phyloP scores from a whole-genome alignment of 805 yeast species.

The Wickerhamomyces alni region DNA sequence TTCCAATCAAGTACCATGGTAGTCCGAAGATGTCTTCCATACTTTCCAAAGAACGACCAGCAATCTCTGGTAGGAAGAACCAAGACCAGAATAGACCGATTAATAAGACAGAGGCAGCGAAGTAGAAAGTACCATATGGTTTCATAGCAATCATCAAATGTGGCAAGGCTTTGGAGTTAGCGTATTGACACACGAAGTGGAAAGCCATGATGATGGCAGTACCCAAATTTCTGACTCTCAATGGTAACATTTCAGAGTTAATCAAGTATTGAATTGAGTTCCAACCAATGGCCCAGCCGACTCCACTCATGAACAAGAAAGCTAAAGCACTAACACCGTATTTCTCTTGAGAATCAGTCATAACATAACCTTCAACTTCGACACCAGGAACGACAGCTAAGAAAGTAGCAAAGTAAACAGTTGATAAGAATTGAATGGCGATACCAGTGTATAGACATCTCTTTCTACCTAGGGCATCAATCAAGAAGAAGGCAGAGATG shows the following conservation, averaged over 20 bases:
- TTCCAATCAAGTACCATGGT: constrained; percentile 55
- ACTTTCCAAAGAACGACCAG: constrained; percentile 33
- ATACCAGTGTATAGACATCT: constrained; percentile 43
- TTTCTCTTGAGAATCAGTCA: constrained; percentile 26
- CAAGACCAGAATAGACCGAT: constrained; percentile 34
- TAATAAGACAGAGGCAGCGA: constrained; percentile 67
- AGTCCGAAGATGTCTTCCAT: constrained; percentile 32
- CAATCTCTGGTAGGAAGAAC: constrained; percentile 32
- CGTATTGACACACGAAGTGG: constrained; percentile 53
- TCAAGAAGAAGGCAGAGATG: constrained; percentile 44
- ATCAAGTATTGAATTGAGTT: constrained; percentile 49
- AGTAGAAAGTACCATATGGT: constrained; percentile 65
- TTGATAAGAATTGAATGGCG: constrained; percentile 33
- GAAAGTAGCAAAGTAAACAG: constrained; percentile 42
- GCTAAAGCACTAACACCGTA: constrained; percentile 47
- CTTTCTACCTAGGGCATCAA: constrained; percentile 49
- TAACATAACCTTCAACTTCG: constrained; percentile 24
- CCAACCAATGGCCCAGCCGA: constrained; percentile 57
- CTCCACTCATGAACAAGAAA: constrained; percentile 42
- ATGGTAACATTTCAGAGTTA: constrained; percentile 50
- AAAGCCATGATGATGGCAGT: constrained; percentile 47
- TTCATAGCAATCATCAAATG: constrained; percentile 40
- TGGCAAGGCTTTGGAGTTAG: constrained; percentile 51
- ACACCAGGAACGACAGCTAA: constrained; percentile 40
- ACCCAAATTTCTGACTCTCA: constrained; percentile 42